Conservation (phyloP, 1,284 basidiomycete genomes). For the Testicularia cyperi region DNA sequence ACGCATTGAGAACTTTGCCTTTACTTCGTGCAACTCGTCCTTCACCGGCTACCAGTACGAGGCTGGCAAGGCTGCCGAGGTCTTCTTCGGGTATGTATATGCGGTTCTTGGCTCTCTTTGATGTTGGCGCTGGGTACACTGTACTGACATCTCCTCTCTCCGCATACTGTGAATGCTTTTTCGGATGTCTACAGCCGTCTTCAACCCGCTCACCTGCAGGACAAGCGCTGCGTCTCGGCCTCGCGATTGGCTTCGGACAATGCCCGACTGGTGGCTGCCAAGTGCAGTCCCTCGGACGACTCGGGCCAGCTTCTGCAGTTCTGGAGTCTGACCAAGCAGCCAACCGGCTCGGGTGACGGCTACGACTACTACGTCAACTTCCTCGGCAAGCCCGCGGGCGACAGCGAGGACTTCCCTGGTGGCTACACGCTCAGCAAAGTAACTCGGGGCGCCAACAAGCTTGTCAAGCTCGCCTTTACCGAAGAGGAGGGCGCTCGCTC, state of each 20-base stretch:
- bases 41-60: slow-evolving; percentile 33
- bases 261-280: slow-evolving; percentile 22
- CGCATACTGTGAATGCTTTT: no score
- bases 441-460: slow-evolving; percentile 14
- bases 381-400: slow-evolving; percentile 17
- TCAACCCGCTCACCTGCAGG: slow-evolving; percentile 25
- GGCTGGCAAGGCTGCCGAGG: slow-evolving; percentile 28
- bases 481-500: slow-evolving; percentile 11
- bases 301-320: slow-evolving; percentile 38
- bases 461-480: slow-evolving; percentile 15
- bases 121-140: no score
- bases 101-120: no score
- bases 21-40: slow-evolving; percentile 22
- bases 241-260: slow-evolving; percentile 6
- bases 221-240: slow-evolving; percentile 37
- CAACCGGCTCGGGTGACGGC: slow-evolving; percentile 5
- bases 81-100: no score
- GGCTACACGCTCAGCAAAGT: slow-evolving; percentile 14
- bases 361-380: slow-evolving; percentile 36
- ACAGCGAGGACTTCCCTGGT: slow-evolving; percentile 22
- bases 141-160: no score
- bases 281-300: slow-evolving; percentile 28
- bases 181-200: no score
- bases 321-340: slow-evolving; percentile 40
- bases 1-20: slow-evolving; percentile 27